Evolutionary conservation across 2,329 filamentous ascomycete genomes (phyloP).

Genomic region (Penicillium frequentans): DNA sequence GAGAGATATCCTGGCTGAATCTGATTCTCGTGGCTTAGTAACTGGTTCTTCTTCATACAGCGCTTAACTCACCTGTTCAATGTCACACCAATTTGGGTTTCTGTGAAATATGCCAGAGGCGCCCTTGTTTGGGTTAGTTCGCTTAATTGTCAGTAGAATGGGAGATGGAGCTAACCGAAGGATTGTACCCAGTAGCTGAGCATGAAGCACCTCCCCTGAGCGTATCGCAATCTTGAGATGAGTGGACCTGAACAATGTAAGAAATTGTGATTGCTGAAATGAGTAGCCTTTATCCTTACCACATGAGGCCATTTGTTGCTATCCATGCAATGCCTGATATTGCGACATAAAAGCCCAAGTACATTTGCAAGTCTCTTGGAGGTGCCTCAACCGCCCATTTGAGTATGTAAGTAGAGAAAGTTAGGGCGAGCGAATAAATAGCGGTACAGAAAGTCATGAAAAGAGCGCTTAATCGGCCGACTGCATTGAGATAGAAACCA

Average conservation of each 20-base stretch:
- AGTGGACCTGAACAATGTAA: not conserved
- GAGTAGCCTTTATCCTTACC: not conserved
- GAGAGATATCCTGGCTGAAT: not conserved
- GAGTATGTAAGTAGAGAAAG: not conserved
- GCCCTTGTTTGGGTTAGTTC: not conserved
- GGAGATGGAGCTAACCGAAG: not conserved
- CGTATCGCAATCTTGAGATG: not conserved
- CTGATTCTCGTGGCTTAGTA: too few relatives aligned
- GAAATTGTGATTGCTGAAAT: not conserved
- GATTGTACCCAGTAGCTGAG: not conserved
- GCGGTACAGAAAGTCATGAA: not conserved
- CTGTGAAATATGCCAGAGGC: not conserved
- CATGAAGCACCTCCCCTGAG: not conserved
- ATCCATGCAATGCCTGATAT: not conserved
- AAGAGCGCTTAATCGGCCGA: not conserved
- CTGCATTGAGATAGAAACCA: not conserved
- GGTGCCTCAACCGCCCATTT: not conserved
- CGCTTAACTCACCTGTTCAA: not conserved
- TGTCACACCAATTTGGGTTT: not conserved
- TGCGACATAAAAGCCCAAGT: not conserved
- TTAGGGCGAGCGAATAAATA: not conserved
- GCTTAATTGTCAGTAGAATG: not conserved
- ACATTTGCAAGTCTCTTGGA: not conserved
- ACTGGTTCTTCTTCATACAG: too few relatives aligned
- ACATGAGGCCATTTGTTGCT: not conserved